Evolutionary conservation across 2,329 filamentous ascomycete species (phyloP).

Genomic region (Aspergillus carbonarius): DNA sequence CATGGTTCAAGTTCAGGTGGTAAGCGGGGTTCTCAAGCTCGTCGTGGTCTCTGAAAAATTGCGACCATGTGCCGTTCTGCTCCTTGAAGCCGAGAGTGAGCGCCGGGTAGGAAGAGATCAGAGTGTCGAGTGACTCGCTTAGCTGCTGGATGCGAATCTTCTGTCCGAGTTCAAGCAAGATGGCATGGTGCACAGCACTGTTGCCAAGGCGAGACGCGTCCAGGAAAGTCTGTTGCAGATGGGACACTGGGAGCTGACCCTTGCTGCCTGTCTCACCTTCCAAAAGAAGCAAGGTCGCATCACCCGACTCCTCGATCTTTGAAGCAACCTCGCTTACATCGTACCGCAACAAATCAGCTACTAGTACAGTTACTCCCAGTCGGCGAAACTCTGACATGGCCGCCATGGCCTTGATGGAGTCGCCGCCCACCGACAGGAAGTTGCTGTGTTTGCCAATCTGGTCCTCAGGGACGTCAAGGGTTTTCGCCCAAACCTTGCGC

Average conservation of each 20-base stretch:
- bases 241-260: neutral
- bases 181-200: neutral
- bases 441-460: slow-evolving; percentile 1
- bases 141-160: neutral
- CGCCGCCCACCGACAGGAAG: slow-evolving; percentile 1
- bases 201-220: neutral
- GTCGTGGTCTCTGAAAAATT: neutral
- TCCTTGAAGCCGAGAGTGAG: neutral
- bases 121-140: neutral
- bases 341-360: neutral
- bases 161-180: neutral
- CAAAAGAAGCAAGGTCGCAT: neutral
- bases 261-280: neutral
- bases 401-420: slow-evolving; percentile 12
- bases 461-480: neutral
- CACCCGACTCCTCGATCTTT: neutral
- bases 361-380: neutral
- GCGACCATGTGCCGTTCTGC: neutral
- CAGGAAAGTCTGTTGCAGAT: neutral
- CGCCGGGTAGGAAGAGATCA: neutral
- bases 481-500: neutral
- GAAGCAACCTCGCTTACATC: neutral
- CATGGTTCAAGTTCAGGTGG: neutral
- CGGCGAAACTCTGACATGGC: neutral
- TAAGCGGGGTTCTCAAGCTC: neutral